phyloP scores from a whole-genome alignment of 176 grass and related monocot species.

The Hyparrhenia diplandra region DNA sequence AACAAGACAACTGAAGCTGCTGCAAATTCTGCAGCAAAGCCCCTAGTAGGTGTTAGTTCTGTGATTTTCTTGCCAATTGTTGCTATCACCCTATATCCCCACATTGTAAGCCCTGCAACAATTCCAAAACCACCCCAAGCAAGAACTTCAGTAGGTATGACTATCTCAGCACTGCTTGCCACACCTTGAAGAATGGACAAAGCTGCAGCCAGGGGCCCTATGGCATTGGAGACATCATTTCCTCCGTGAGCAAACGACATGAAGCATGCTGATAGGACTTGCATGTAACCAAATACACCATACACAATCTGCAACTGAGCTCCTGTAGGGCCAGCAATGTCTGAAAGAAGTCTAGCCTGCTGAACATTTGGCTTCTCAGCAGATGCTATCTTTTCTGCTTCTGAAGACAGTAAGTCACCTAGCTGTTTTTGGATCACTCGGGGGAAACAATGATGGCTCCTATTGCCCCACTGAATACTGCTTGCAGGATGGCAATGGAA shows the following conservation, averaged over 20 bases:
- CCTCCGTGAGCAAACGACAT: conserved; percentile 98
- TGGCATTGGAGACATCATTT: conserved; percentile 96
- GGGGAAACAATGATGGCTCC: conserved; percentile 80
- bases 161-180: conserved; percentile 64
- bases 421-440: conserved; percentile 75
- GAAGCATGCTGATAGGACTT: conserved; percentile 95
- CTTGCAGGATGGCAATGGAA: conserved; percentile 59
- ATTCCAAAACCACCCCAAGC: conserved; percentile 97
- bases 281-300: conserved; percentile 91
- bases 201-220: conserved; percentile 80
- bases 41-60: conserved; percentile 86
- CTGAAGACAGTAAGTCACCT: conserved; percentile 73
- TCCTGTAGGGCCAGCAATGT: conserved; percentile 71
- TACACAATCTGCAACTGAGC: conserved; percentile 97
- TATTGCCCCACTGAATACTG: conserved; percentile 67
- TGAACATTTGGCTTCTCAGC: conserved; percentile 35
- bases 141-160: conserved; percentile 85
- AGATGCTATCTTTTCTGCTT: conserved; percentile 58
- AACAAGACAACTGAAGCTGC: conserved; percentile 91
- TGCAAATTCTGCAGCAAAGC: conserved; percentile 89
- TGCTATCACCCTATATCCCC: conserved; percentile 92
- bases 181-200: conserved; percentile 80
- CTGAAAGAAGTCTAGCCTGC: conserved; percentile 60
- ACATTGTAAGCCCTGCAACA: conserved; percentile 86
- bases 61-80: conserved; percentile 99